phyloP scores from a whole-genome alignment of 2,329 filamentous ascomycete species.

The Biscogniauxia marginata region DNA sequence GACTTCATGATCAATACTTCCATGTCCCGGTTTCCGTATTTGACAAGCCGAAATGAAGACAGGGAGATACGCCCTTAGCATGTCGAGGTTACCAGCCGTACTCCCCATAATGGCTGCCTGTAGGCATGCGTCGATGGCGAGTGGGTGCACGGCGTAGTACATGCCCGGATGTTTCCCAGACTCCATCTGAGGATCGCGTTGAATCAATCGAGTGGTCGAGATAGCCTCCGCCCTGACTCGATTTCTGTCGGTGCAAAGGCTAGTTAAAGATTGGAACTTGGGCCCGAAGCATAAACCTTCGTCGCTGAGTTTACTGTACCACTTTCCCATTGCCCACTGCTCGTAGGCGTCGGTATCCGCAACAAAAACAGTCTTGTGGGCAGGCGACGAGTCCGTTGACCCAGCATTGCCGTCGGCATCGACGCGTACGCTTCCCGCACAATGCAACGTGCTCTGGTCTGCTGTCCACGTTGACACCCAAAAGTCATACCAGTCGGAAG shows the following conservation, averaged over 20 bases:
- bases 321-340: background rate
- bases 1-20: too few species aligned
- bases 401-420: too few species aligned
- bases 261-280: background rate
- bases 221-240: background rate
- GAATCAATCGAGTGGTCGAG: background rate
- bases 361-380: background rate
- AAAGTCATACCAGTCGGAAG: background rate
- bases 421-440: background rate
- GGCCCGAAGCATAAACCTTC: background rate
- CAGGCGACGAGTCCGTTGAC: too few species aligned
- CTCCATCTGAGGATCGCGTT: too few species aligned
- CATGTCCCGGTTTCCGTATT: too few species aligned
- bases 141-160: background rate
- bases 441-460: background rate
- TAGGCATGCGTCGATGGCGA: background rate
- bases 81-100: background rate
- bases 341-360: background rate
- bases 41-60: background rate
- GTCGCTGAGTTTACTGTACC: background rate
- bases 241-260: background rate
- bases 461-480: background rate
- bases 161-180: background rate
- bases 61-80: background rate
- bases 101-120: background rate